Evolutionary conservation across 441 rosid genomes (phyloP).

Genomic region (Erodium chrysanthum): DNA sequence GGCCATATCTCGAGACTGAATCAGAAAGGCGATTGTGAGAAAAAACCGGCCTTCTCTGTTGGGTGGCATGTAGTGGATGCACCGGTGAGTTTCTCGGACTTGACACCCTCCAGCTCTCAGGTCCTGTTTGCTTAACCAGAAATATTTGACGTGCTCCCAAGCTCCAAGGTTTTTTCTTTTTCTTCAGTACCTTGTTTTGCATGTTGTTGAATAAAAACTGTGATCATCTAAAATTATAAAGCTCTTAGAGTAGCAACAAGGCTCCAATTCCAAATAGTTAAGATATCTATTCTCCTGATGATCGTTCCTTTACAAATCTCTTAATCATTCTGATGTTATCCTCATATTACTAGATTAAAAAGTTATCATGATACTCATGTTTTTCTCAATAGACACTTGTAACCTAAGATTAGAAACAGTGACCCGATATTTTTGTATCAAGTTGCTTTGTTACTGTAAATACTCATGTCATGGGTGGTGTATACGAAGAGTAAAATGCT

Average conservation of each 20-base stretch:
- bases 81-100: conserved; percentile 44
- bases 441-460: background rate
- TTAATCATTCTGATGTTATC: background rate
- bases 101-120: conserved; percentile 78
- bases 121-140: conserved; percentile 45
- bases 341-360: background rate
- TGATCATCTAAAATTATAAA: conserved; percentile 20
- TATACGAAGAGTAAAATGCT: background rate
- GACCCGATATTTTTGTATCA: background rate
- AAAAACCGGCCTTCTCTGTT: conserved; percentile 45
- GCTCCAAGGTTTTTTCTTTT: conserved; percentile 8
- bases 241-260: conserved; percentile 14
- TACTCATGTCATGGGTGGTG: background rate
- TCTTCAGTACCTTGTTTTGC: background rate
- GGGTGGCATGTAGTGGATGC: conserved; percentile 61
- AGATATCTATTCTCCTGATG: background rate
- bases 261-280: background rate
- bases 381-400: background rate
- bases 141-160: conserved; percentile 5
- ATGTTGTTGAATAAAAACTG: conserved; percentile 11
- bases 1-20: conserved; percentile 50
- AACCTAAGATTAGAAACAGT: background rate
- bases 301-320: background rate
- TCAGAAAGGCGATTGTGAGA: conserved; percentile 19
- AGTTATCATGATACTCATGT: background rate